phyloP scores from a whole-genome alignment of 768 basidiomycete genomes.

The Kwoniella mangroviensis region DNA sequence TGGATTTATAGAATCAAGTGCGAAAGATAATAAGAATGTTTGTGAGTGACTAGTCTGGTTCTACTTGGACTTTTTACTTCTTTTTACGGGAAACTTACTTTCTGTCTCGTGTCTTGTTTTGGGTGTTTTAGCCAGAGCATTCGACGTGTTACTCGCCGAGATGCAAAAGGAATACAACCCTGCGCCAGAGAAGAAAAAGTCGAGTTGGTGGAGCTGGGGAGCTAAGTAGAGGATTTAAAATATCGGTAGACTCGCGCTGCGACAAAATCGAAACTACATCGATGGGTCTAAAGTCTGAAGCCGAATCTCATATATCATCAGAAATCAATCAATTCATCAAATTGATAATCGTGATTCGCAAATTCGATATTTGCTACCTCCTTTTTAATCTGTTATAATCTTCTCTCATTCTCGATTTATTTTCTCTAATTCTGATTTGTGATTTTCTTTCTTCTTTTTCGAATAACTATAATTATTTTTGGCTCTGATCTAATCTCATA shows the following conservation, averaged over 20 bases:
- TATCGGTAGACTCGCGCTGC: neutral
- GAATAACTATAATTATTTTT: neutral
- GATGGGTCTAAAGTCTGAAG: neutral
- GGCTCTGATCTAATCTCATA: neutral
- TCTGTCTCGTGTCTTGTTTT: no score
- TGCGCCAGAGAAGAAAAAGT: constrained; percentile 56
- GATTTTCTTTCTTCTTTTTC: neutral
- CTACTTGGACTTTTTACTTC: no score
- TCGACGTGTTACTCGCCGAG: constrained; percentile 54
- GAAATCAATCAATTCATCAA: neutral
- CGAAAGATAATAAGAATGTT: constrained; percentile 83
- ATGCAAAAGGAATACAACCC: constrained; percentile 58
- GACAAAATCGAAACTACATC: neutral
- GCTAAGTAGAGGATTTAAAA: constrained; percentile 4
- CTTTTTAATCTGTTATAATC: neutral
- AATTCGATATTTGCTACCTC: neutral
- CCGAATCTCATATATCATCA: neutral
- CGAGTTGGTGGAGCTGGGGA: constrained; percentile 51
- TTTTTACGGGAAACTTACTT: no score
- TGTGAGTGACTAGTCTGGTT: no score
- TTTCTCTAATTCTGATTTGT: neutral
- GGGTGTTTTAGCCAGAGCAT: constrained; percentile 56
- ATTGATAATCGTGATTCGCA: neutral
- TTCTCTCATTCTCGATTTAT: neutral
- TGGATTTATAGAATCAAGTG: constrained; percentile 86